Conservation (phyloP, 768 basidiomycete species). For the Fomitopsis serialis region DNA sequence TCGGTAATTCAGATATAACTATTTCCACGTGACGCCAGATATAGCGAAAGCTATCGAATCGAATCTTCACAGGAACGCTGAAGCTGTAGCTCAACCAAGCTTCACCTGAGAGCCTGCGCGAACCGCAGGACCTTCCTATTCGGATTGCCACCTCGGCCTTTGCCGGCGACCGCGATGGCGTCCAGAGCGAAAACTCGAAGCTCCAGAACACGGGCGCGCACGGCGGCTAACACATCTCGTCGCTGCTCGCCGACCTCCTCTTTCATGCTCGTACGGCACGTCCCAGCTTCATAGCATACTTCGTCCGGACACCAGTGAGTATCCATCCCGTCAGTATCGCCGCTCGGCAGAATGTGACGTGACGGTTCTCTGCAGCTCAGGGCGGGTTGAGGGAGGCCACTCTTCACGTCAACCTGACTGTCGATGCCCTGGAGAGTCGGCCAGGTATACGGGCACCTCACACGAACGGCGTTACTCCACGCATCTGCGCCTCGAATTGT, state of each 20-base stretch:
- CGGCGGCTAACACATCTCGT: background rate
- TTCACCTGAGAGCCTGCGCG: no score
- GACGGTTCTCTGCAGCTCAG: constrained; percentile 22
- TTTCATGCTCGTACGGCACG: constrained; percentile 1
- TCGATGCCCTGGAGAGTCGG: constrained; percentile 70
- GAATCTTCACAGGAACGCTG: no score
- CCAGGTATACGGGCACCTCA: constrained; percentile 48
- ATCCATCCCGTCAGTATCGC: background rate
- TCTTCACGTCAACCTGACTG: constrained; percentile 41
- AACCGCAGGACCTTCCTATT: background rate
- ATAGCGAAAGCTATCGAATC: no score
- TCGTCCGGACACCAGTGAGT: constrained; percentile 5
- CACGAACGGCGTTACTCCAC: constrained; percentile 28
- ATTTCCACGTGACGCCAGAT: no score
- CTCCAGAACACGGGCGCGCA: background rate
- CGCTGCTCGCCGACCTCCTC: background rate
- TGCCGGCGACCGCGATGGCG: background rate
- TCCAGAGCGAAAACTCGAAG: background rate
- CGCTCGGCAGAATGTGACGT: background rate
- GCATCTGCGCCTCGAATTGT: constrained; percentile 13
- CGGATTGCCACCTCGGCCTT: background rate
- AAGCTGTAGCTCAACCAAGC: no score
- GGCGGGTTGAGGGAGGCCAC: constrained; percentile 30
- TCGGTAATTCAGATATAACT: no score
- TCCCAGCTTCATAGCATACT: constrained; percentile 9